phyloP scores from a whole-genome alignment of 805 yeast species.

The Metschnikowia picachoensis region DNA sequence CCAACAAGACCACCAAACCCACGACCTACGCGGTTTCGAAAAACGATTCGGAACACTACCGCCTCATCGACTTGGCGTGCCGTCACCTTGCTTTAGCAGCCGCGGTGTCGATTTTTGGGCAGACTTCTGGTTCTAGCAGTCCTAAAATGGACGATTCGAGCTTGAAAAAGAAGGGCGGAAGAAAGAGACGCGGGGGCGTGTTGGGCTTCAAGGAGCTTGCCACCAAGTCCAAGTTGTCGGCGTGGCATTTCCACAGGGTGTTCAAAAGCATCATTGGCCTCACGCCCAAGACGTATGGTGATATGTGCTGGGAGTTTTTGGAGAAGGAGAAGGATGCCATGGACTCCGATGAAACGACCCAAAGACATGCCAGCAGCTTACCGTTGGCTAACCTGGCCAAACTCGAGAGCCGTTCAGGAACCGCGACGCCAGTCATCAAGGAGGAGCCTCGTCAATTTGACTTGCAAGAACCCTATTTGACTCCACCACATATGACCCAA shows the following conservation, averaged over 20 bases:
- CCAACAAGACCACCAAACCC: conserved; percentile 3
- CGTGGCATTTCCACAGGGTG: conserved; percentile 93
- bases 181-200: conserved; percentile 70
- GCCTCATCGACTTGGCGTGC: conserved; percentile 73
- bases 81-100: conserved; percentile 83
- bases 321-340: conserved; percentile 22
- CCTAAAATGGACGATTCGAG: conserved; percentile 17
- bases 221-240: conserved; percentile 73
- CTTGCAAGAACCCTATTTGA: conserved; percentile 4
- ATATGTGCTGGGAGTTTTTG: conserved; percentile 66
- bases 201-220: conserved; percentile 85
- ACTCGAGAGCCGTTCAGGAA: background rate
- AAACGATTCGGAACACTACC: conserved; percentile 64
- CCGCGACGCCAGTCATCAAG: conserved; percentile 3
- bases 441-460: conserved; percentile 2
- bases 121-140: conserved; percentile 18
- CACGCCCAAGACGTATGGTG: conserved; percentile 88
- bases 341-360: conserved; percentile 1
- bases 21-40: conserved; percentile 35
- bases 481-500: conserved; percentile 1
- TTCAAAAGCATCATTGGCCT: conserved; percentile 82
- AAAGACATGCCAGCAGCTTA: background rate
- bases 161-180: conserved; percentile 17
- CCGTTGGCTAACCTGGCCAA: background rate
- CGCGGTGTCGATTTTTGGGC: conserved; percentile 39